Evolutionary conservation across 306 rosid species (phyloP).

Genomic region (Cucumis melo): DNA sequence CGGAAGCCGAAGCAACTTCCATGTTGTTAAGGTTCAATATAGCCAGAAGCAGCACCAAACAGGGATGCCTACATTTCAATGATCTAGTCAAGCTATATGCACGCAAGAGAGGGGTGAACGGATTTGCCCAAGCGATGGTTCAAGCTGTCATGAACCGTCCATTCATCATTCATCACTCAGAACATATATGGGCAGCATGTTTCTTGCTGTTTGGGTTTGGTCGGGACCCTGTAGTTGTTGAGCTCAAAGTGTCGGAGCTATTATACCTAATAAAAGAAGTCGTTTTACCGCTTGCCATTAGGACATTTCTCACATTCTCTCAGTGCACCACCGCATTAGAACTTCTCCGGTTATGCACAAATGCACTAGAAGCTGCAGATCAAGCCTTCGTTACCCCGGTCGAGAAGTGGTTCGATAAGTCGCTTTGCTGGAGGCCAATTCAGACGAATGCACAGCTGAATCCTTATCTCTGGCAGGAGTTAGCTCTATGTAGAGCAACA

Average conservation of each 20-base stretch:
- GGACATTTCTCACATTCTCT: constrained; percentile 64
- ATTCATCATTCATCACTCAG: constrained; percentile 35
- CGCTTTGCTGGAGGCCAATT: constrained; percentile 71
- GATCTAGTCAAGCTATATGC: constrained; percentile 55
- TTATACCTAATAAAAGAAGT: constrained; percentile 45
- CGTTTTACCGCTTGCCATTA: constrained; percentile 65
- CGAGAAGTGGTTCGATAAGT: constrained; percentile 68
- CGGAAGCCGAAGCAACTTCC: constrained; percentile 78
- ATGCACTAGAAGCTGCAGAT: constrained; percentile 73
- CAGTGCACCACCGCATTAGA: constrained; percentile 64
- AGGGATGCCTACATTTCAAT: constrained; percentile 40
- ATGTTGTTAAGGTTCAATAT: constrained; percentile 61
- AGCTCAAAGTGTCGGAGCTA: constrained; percentile 54
- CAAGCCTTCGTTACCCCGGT: constrained; percentile 70
- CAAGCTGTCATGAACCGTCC: constrained; percentile 46
- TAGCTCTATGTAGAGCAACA: constrained; percentile 67
- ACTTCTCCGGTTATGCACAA: constrained; percentile 66
- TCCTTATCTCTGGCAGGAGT: constrained; percentile 84
- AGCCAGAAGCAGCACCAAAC: constrained; percentile 48
- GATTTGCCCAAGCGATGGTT: constrained; percentile 65
- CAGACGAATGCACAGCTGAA: constrained; percentile 73
- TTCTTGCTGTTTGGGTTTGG: constrained; percentile 68
- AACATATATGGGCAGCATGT: constrained; percentile 81
- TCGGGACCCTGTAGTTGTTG: constrained; percentile 57
- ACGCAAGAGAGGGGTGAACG: constrained; percentile 39